A percentile compares a stretch with the other conserved stretches of the same genome.
phyloP scores from a whole-genome alignment of 1,284 basidiomycete genomes.

The Cryptococcus sp. region DNA sequence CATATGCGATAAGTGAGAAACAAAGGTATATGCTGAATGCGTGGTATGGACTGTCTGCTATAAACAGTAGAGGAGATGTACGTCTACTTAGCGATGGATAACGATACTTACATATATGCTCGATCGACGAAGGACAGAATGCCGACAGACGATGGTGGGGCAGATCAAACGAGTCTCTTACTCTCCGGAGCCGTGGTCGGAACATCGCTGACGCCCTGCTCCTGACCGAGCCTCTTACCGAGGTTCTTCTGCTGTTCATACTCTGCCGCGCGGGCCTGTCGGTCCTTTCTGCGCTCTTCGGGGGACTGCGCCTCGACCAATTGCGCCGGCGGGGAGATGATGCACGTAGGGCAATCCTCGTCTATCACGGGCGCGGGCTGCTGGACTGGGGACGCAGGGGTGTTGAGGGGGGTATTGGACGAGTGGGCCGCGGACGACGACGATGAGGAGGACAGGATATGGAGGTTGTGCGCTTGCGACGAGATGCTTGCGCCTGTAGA shows the following conservation, averaged over 20 bases:
- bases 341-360: constrained; percentile 45
- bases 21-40: no score
- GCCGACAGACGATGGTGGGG: not conserved
- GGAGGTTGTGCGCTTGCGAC: no score
- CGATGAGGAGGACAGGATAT: not conserved
- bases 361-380: constrained; percentile 32
- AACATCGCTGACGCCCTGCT: constrained; percentile 18
- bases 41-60: no score
- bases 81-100: no score
- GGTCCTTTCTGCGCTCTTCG: constrained; percentile 35
- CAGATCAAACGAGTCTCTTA: not conserved
- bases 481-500: no score
- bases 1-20: not conserved
- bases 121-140: no score
- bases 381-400: constrained; percentile 21
- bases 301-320: constrained; percentile 39
- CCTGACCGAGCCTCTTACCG: constrained; percentile 23
- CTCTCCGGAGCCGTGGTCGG: not conserved
- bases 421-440: constrained; percentile 5
- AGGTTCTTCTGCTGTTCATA: constrained; percentile 44
- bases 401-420: constrained; percentile 21
- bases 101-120: no score
- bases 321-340: constrained; percentile 44
- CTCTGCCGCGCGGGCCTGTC: constrained; percentile 34
- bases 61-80: not conserved